phyloP scores from a whole-genome alignment of 495 filamentous ascomycete genomes.

The Alectoria sarmentosa region DNA sequence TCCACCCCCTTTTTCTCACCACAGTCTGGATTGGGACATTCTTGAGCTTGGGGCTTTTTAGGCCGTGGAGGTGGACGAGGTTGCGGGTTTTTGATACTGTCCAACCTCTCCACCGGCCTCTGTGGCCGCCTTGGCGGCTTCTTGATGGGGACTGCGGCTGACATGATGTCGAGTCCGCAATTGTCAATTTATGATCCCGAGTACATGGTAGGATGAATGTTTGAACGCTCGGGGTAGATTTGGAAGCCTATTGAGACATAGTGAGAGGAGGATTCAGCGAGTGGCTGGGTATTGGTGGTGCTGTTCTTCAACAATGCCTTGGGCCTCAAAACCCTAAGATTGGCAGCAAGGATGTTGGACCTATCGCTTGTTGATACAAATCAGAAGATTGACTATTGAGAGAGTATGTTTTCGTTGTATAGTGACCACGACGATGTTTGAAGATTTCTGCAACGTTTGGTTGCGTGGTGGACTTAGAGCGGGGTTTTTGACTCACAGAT shows the following conservation, averaged over 20 bases:
- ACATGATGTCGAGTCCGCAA: conserved; percentile 1
- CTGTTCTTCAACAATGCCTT: background rate
- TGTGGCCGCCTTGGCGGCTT: conserved; percentile 15
- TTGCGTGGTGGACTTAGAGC: background rate
- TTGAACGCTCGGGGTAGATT: background rate
- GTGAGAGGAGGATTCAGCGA: background rate
- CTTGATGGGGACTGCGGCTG: conserved; percentile 3
- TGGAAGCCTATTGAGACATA: background rate
- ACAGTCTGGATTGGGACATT: conserved; percentile 42
- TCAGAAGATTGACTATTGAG: background rate
- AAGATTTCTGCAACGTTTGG: background rate
- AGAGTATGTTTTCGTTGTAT: background rate
- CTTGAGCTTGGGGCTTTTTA: background rate
- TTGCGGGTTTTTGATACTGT: conserved; percentile 27
- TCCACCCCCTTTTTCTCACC: conserved; percentile 42
- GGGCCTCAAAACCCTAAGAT: background rate
- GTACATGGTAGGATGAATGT: background rate
- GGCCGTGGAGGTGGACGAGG: conserved; percentile 19
- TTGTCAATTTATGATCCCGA: background rate
- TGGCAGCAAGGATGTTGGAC: background rate
- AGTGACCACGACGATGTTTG: no score
- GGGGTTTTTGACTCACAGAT: background rate
- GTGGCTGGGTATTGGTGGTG: background rate
- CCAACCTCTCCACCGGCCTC: conserved; percentile 21
- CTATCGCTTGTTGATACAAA: background rate